These are phyloP conservation scores for Marchantia polymorpha DNA, from an alignment of 225 moss, liverwort and hornwort species.

Conservation along the genomic window DNA sequence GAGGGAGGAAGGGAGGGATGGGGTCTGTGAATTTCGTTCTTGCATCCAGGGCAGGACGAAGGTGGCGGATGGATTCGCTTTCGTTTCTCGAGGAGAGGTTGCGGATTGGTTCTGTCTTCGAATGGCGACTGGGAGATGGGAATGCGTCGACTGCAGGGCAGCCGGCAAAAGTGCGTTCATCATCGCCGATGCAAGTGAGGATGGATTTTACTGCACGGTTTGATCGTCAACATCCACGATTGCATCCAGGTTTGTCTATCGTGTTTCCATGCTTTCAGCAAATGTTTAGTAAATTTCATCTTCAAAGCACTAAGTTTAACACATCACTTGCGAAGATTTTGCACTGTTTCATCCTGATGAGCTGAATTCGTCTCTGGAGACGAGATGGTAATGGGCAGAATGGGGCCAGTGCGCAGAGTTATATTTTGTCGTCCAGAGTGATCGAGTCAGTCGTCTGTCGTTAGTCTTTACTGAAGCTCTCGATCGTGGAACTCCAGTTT, in stretches of 20 bases:
- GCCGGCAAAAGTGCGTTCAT: not conserved
- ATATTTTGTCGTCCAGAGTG: not conserved
- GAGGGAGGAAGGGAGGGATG: not conserved
- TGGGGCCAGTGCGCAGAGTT: not conserved
- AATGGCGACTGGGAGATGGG: not conserved
- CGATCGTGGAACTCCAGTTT: not conserved
- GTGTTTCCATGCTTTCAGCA: not conserved
- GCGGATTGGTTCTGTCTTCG: not conserved
- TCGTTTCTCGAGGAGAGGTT: not conserved
- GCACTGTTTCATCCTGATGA: not conserved
- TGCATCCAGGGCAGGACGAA: not conserved
- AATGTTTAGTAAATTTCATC: not conserved
- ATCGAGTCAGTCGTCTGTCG: not conserved
- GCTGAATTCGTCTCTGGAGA: not conserved
- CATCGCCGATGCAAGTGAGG: too few species aligned
- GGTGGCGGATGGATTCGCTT: not conserved
- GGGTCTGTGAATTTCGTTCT: not conserved
- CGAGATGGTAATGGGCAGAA: not conserved
- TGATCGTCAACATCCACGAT: too few species aligned
- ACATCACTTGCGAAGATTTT: not conserved
- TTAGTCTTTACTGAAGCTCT: not conserved
- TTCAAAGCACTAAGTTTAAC: not conserved
- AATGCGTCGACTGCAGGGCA: not conserved
- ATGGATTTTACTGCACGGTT: not conserved
- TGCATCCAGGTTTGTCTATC: slow-evolving; percentile 1